Evolutionary conservation across 441 rosid genomes (phyloP), one percentile per base, ranked within the genome.

Genomic region (Erysimum pusillum): DNA sequence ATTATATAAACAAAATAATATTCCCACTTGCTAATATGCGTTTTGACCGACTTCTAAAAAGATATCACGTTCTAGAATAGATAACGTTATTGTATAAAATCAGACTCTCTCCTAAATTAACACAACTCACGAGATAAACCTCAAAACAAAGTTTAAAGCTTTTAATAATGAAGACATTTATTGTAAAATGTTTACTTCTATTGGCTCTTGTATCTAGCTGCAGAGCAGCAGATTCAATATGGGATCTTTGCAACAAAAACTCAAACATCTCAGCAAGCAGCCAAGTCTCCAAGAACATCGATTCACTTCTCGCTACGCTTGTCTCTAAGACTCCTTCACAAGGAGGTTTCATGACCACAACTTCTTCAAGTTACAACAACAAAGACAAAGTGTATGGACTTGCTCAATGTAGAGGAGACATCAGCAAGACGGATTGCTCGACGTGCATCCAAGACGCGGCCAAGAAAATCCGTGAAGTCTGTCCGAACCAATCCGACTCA

Each of bases 351-450:
- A 3, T 13, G 0, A 17, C 68, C 17, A 78, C 86, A 6, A 75
- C 80, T 32, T 84, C 86, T 32, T 58, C 67, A 4, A 89, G 91
- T 10, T 51, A 58, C 53, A 57, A 51, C 49, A 85, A 42, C 65
- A 56, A 63, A 28, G 81, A 84, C 56, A 83, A 17, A 67, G 87
- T 89, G 28, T 87, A 88, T 51, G 98, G 97, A 34, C 84, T 92
- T 2, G 89, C 93, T 20, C 94, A 90, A 76, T 91, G 96, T 84
- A 82, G 97, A 63, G 90, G 90, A 54, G 98, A 91, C 76, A 84
- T 91, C 13, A 78, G 87, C 81, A 58, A 59, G 52, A 18, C 77
- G 38, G 91, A 87, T 51, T 90, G 94, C 71, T 69, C 85, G 1
- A 71, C 20, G 36, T 90, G 97, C 68, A 83, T 90, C 71, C 74